phyloP scores from a whole-genome alignment of 2,329 filamentous ascomycete genomes.

The Orbilia quercus region DNA sequence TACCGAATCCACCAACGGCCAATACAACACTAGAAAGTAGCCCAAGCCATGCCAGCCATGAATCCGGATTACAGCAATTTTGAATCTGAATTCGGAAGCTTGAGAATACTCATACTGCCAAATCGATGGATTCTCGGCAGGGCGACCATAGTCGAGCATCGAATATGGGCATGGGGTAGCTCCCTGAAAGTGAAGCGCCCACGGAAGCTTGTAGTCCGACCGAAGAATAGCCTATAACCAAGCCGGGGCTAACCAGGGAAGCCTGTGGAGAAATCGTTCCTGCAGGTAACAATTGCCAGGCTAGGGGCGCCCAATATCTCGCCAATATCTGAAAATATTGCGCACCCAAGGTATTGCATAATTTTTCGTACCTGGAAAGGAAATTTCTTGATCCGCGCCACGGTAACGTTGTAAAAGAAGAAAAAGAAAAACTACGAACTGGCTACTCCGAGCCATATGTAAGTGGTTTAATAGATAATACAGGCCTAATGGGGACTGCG shows the following conservation, averaged over 20 bases:
- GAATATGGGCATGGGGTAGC: background rate
- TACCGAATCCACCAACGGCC: too few relatives aligned
- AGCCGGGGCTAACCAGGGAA: slow-evolving; percentile 1
- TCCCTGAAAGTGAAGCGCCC: slow-evolving; percentile 6
- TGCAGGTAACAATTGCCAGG: slow-evolving; percentile 28
- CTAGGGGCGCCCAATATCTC: slow-evolving; percentile 11
- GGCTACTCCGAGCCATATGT: too few relatives aligned
- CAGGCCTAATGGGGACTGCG: background rate
- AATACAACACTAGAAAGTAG: too few relatives aligned
- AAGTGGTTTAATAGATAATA: background rate
- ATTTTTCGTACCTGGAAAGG: slow-evolving; percentile 14
- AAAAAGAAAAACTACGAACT: too few relatives aligned
- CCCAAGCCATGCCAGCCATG: too few relatives aligned
- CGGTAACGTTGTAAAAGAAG: background rate
- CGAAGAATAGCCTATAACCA: slow-evolving; percentile 49
- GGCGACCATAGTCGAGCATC: slow-evolving; percentile 3
- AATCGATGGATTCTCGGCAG: background rate
- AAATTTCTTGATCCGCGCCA: background rate
- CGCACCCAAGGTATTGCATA: slow-evolving; percentile 34
- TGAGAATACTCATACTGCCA: too few relatives aligned
- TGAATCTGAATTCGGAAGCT: too few relatives aligned
- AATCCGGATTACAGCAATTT: too few relatives aligned
- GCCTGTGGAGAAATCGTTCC: slow-evolving; percentile 37
- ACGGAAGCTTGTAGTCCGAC: slow-evolving; percentile 55
- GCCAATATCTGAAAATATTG: slow-evolving; percentile 54